Conservation (phyloP, 2,329 filamentous ascomycete species). For the Aspergillus aculeatinus region DNA sequence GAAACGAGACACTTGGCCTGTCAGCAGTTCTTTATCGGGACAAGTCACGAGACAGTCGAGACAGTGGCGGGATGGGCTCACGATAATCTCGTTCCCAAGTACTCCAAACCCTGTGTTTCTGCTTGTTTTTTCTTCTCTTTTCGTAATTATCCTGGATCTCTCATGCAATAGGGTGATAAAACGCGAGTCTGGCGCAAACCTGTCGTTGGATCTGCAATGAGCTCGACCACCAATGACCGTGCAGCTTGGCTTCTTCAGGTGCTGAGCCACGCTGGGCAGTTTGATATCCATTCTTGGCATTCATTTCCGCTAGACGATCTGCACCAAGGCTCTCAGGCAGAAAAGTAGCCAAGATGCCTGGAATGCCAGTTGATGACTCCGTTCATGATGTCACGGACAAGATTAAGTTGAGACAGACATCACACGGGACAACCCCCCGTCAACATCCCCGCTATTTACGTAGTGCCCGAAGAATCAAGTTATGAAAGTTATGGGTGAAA, state of each 20-base stretch:
- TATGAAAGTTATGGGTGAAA: too few relatives aligned
- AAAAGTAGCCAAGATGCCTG: background rate
- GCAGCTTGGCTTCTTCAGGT: background rate
- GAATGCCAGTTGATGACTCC: background rate
- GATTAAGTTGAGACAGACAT: background rate
- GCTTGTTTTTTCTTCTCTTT: background rate
- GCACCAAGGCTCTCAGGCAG: background rate
- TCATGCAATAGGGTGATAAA: background rate
- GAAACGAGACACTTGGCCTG: background rate
- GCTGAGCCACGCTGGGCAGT: constrained; percentile 14
- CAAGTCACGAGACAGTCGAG: background rate
- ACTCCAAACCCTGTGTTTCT: background rate
- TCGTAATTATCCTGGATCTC: background rate
- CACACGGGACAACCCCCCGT: background rate
- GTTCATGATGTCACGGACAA: background rate
- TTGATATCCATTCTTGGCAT: constrained; percentile 15
- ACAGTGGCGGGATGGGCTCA: background rate
- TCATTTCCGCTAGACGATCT: background rate
- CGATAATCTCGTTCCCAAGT: background rate
- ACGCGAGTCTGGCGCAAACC: background rate
- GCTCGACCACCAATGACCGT: background rate
- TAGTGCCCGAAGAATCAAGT: too few relatives aligned
- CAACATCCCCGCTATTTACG: too few relatives aligned
- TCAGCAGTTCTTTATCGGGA: background rate
- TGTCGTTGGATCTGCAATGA: background rate